phyloP scores from a whole-genome alignment of 176 grass and related monocot genomes.

The Bromus sterilis region DNA sequence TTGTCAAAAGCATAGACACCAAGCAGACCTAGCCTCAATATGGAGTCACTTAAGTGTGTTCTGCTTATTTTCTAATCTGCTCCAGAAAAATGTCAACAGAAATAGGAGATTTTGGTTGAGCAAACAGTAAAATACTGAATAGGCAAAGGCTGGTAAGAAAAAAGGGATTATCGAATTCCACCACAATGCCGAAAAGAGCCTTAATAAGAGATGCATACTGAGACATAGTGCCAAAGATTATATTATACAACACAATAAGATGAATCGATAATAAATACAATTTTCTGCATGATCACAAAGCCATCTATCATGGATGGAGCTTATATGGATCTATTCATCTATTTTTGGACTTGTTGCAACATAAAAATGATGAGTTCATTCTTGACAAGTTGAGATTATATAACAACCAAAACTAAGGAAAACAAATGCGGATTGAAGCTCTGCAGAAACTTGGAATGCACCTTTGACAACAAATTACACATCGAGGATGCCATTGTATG shows the following conservation, averaged over 20 bases:
- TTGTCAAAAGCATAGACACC: background rate
- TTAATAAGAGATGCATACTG: background rate
- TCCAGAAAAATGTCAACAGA: background rate
- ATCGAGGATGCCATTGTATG: slow-evolving; percentile 78
- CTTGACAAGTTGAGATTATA: background rate
- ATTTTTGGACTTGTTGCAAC: background rate
- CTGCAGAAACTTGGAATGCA: slow-evolving; percentile 11
- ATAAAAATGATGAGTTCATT: background rate
- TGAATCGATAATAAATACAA: background rate
- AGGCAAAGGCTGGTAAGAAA: background rate
- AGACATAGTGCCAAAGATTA: background rate
- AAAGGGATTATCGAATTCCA: background rate
- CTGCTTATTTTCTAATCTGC: background rate
- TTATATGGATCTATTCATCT: slow-evolving; percentile 6
- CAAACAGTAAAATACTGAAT: background rate
- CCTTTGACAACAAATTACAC: slow-evolving; percentile 73
- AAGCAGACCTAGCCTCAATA: background rate
- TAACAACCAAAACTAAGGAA: background rate
- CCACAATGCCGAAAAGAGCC: background rate
- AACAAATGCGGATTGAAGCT: background rate
- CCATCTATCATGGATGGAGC: background rate
- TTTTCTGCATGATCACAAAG: background rate
- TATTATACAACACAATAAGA: background rate
- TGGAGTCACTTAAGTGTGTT: background rate
- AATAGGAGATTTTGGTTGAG: background rate